These are phyloP conservation scores for Dendryphion nanum DNA, from an alignment of 2,329 filamentous ascomycete species.

Conservation along the genomic window DNA sequence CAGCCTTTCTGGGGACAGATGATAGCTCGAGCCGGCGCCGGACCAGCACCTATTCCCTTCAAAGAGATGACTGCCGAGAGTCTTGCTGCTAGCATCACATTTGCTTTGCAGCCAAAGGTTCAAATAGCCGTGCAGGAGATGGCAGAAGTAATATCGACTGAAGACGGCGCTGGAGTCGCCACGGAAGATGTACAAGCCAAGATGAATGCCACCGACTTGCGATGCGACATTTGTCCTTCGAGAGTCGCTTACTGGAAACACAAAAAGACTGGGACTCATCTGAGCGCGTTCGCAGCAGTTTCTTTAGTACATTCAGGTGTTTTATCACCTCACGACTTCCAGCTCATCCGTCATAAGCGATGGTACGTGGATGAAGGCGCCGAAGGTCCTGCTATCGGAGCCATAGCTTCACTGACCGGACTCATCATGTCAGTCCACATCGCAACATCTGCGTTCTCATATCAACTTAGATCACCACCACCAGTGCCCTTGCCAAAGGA, in stretches of 20 bases:
- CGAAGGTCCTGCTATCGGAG: too few species aligned
- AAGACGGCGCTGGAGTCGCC: conserved; percentile 22
- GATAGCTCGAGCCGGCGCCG: conserved; percentile 51
- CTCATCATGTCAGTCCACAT: too few species aligned
- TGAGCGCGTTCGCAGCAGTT: too few species aligned
- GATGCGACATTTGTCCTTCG: conserved; percentile 20
- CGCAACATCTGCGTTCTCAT: too few species aligned
- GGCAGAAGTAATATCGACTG: conserved; percentile 20
- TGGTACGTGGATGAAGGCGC: too few species aligned
- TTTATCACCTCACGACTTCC: too few species aligned
- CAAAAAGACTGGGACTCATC: too few species aligned
- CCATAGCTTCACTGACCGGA: too few species aligned
- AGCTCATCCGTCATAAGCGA: too few species aligned
- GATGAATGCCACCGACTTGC: conserved; percentile 21
- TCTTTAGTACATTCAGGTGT: too few species aligned
- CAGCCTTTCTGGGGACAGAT: conserved; percentile 58
- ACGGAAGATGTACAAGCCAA: conserved; percentile 23
- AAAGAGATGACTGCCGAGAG: conserved; percentile 44
- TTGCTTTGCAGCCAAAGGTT: conserved; percentile 41
- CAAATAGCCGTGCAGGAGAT: conserved; percentile 18
- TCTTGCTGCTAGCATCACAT: conserved; percentile 47
- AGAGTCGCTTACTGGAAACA: conserved; percentile 22
- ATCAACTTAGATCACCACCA: too few species aligned
- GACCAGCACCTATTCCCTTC: conserved; percentile 50
- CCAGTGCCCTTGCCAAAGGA: too few species aligned